Percentiles rank a stretch among this genome's conserved stretches.
phyloP scores from a whole-genome alignment of 768 basidiomycete species.

The Boletellus emodensis region DNA sequence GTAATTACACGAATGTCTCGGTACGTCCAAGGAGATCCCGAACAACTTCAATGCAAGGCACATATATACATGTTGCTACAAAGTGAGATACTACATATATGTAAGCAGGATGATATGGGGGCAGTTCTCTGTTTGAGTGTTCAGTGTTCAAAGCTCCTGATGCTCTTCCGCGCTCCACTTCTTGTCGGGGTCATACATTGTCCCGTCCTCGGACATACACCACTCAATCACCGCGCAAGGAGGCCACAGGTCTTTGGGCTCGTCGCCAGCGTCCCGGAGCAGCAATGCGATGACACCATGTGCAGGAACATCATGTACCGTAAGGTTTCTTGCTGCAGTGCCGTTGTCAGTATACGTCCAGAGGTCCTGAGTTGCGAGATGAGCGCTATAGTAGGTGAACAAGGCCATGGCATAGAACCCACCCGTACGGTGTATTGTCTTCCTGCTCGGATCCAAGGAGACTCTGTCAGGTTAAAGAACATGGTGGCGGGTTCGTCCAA shows the following conservation, averaged over 20 bases:
- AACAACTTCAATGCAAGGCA: neutral
- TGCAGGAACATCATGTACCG: constrained; percentile 49
- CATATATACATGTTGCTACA: neutral
- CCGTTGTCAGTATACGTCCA: constrained; percentile 73
- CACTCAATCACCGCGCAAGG: constrained; percentile 53
- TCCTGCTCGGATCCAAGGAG: constrained; percentile 68
- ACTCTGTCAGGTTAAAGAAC: constrained; percentile 63
- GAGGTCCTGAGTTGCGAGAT: constrained; percentile 45
- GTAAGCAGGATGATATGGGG: neutral
- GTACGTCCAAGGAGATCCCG: neutral
- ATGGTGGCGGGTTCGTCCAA: constrained; percentile 52
- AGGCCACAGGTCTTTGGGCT: constrained; percentile 55
- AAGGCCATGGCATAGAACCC: constrained; percentile 15
- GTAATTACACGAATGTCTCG: neutral
- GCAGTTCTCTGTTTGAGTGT: neutral
- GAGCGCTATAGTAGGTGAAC: neutral
- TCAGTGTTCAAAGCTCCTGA: constrained; percentile 3
- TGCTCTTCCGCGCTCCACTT: constrained; percentile 21
- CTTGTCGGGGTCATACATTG: constrained; percentile 30
- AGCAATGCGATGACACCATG: constrained; percentile 70
- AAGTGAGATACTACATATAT: neutral
- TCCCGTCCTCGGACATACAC: constrained; percentile 61
- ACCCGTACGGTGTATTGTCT: constrained; percentile 63
- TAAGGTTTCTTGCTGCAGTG: constrained; percentile 58
- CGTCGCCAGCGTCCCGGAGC: constrained; percentile 62